These are phyloP conservation scores for Cunninghamia lanceolata DNA, from an alignment of 75 land plant genomes.

Conservation along the genomic window DNA sequence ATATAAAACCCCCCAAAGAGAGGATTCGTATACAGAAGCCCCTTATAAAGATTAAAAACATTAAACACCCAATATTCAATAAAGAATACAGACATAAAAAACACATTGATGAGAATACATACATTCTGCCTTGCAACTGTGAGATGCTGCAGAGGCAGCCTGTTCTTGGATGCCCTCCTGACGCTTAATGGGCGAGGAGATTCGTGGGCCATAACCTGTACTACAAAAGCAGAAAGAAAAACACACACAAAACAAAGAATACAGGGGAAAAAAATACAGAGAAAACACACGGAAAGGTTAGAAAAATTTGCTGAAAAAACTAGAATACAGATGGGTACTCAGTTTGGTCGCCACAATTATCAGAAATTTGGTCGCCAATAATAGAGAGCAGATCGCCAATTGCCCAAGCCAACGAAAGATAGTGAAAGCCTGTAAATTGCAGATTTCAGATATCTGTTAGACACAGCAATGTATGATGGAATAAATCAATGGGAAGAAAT, in stretches of 20 bases:
- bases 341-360: background rate
- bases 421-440: background rate
- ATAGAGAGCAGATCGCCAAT: background rate
- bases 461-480: background rate
- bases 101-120: background rate
- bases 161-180: background rate
- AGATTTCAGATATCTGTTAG: slow-evolving; percentile 3
- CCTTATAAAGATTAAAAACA: too few species aligned
- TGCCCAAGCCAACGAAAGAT: background rate
- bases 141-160: background rate
- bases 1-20: too few species aligned
- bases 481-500: background rate
- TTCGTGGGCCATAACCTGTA: background rate
- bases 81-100: too few species aligned
- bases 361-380: background rate
- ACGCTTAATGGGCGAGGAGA: background rate
- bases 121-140: background rate
- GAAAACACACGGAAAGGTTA: background rate
- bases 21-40: too few species aligned
- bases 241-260: background rate
- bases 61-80: too few species aligned
- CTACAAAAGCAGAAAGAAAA: background rate
- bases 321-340: background rate
- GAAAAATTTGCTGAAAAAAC: background rate
- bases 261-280: background rate